Conservation (phyloP, 2,329 filamentous ascomycete species). For the Pseudogymnoascus sp. region DNA sequence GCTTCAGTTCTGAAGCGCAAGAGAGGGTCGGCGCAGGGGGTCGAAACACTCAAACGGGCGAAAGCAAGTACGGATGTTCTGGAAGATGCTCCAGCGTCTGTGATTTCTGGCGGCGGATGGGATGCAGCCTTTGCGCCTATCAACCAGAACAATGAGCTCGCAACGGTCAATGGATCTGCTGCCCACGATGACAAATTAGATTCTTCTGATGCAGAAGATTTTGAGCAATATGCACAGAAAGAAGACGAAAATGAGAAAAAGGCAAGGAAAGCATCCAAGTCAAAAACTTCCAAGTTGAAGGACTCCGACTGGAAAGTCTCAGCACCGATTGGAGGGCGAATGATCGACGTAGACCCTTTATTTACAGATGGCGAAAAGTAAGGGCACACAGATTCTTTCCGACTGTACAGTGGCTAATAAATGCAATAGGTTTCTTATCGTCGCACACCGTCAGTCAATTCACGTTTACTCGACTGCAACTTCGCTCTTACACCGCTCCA, state of each 20-base stretch:
- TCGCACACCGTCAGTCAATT: slow-evolving; percentile 68
- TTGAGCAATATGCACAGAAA: slow-evolving; percentile 20
- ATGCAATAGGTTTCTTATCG: slow-evolving; percentile 55
- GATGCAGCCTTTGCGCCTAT: slow-evolving; percentile 26
- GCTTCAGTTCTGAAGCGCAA: slow-evolving; percentile 33
- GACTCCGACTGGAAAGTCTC: slow-evolving; percentile 51
- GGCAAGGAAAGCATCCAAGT: slow-evolving; percentile 29
- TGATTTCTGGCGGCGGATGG: slow-evolving; percentile 19
- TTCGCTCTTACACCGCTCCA: slow-evolving; percentile 71
- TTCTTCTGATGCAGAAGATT: slow-evolving; percentile 22
- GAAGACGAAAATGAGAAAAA: slow-evolving; percentile 10
- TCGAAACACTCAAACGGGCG: slow-evolving; percentile 26
- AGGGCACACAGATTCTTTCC: slow-evolving; percentile 11
- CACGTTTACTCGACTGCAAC: slow-evolving; percentile 76
- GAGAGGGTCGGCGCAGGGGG: slow-evolving; percentile 28
- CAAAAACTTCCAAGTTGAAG: slow-evolving; percentile 23
- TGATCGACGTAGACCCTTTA: slow-evolving; percentile 59
- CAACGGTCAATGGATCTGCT: slow-evolving; percentile 21
- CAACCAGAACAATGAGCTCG: slow-evolving; percentile 19
- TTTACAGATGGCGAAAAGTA: slow-evolving; percentile 57
- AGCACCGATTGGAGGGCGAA: slow-evolving; percentile 58
- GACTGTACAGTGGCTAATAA: neutral
- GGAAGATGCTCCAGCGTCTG: slow-evolving; percentile 13
- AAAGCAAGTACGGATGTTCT: slow-evolving; percentile 24
- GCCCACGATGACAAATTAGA: slow-evolving; percentile 14